These are phyloP conservation scores for Penicillium brasilianum DNA, from an alignment of 2,329 filamentous ascomycete species.

Conservation along the genomic window DNA sequence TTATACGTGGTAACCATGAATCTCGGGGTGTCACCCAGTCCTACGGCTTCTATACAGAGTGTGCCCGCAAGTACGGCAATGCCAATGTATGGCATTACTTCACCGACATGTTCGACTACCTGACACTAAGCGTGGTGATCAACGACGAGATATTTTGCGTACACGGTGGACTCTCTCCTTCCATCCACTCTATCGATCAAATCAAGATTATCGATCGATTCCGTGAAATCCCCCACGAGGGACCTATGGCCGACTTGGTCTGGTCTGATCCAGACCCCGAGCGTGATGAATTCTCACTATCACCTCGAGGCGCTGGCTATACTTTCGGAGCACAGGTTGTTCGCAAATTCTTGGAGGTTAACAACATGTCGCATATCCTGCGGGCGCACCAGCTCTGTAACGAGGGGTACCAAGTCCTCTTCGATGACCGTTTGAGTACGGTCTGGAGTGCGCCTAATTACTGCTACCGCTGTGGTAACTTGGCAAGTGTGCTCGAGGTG, in stretches of 20 bases:
- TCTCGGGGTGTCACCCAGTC: slow-evolving; percentile 97
- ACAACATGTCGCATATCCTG: slow-evolving; percentile 96
- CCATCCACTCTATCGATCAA: slow-evolving; percentile 97
- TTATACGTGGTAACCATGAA: slow-evolving; percentile 98
- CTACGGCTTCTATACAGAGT: slow-evolving; percentile 99
- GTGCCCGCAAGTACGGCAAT: slow-evolving; percentile 96
- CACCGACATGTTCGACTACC: slow-evolving; percentile 99
- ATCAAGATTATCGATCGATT: slow-evolving; percentile 99
- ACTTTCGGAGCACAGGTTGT: slow-evolving; percentile 98
- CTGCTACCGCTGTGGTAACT: slow-evolving; percentile 93
- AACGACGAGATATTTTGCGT: slow-evolving; percentile 99
- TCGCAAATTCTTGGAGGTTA: slow-evolving; percentile 96
- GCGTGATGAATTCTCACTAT: slow-evolving; percentile 93
- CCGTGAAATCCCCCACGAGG: slow-evolving; percentile 97
- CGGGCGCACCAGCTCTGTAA: slow-evolving; percentile 98
- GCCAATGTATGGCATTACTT: slow-evolving; percentile 99
- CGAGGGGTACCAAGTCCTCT: slow-evolving; percentile 95
- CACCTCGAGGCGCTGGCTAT: slow-evolving; percentile 91
- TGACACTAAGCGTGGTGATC: slow-evolving; percentile 95
- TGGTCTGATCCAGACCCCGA: slow-evolving; percentile 99
- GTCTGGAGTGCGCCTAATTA: slow-evolving; percentile 99
- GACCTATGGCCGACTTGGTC: slow-evolving; percentile 98
- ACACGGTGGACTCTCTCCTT: slow-evolving; percentile 86
- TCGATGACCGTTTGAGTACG: slow-evolving; percentile 91
- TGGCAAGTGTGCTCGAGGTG: slow-evolving; percentile 96